These are phyloP conservation scores for Phlebiopsis flavidoalba DNA, from an alignment of 768 basidiomycete species.

Conservation along the genomic window DNA sequence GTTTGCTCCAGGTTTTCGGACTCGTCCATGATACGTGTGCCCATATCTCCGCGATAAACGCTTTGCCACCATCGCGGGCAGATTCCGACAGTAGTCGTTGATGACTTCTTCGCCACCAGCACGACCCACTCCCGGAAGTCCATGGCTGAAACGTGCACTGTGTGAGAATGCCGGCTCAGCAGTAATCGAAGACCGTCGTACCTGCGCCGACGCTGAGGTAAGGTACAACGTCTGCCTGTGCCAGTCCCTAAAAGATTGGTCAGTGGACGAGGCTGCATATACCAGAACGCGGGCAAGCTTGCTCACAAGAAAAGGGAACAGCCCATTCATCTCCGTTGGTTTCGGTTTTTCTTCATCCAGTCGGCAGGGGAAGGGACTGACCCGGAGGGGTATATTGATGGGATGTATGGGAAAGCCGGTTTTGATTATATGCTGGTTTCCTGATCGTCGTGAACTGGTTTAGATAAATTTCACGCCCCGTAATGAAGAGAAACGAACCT, in stretches of 20 bases:
- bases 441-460: constrained; percentile 26
- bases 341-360: constrained; percentile 6
- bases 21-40: constrained; percentile 57
- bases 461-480: background rate
- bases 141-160: constrained; percentile 42
- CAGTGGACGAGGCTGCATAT: background rate
- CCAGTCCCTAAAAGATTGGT: constrained; percentile 43
- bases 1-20: constrained; percentile 45
- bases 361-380: constrained; percentile 23
- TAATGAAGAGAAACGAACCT: constrained; percentile 28
- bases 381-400: constrained; percentile 43
- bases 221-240: constrained; percentile 49
- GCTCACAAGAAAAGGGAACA: constrained; percentile 48
- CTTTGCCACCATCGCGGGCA: constrained; percentile 64
- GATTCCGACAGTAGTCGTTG: constrained; percentile 57
- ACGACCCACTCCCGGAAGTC: constrained; percentile 62
- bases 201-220: constrained; percentile 50
- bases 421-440: constrained; percentile 56
- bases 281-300: constrained; percentile 8
- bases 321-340: constrained; percentile 34
- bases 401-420: constrained; percentile 53
- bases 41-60: constrained; percentile 50
- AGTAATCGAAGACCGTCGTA: constrained; percentile 18
- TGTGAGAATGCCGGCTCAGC: background rate
- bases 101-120: constrained; percentile 76